A percentile compares a stretch with the other conserved stretches of the same genome.
phyloP scores from a whole-genome alignment of 257 asterid genomes.

The Solanum rostratum region DNA sequence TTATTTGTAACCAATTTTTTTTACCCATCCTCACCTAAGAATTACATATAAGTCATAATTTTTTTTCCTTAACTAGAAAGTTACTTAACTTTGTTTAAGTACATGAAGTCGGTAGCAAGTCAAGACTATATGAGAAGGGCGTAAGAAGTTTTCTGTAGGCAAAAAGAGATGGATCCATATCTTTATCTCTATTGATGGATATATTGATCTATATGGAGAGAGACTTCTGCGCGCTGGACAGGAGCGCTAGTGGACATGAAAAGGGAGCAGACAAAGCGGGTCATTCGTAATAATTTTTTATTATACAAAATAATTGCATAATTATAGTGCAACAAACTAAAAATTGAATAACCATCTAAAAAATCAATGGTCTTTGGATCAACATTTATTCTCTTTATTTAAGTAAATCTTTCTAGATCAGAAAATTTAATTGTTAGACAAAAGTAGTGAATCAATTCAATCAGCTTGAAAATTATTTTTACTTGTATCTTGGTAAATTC shows the following conservation, averaged over 20 bases:
- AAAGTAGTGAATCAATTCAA: neutral
- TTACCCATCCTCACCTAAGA: neutral
- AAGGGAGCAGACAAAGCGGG: too few species aligned
- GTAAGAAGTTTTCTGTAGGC: too few species aligned
- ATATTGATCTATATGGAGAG: too few species aligned
- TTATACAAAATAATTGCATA: too few species aligned
- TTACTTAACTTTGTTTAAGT: neutral
- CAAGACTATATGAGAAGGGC: too few species aligned
- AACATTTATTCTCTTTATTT: neutral
- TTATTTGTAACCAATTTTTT: neutral
- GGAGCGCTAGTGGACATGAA: too few species aligned
- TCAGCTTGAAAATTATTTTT: conserved; percentile 5
- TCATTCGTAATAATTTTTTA: too few species aligned
- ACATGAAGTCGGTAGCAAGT: too few species aligned
- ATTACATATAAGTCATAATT: neutral
- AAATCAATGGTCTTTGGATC: neutral
- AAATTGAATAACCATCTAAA: neutral
- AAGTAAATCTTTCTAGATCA: conserved; percentile 10
- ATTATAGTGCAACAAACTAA: neutral
- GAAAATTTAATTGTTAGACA: conserved; percentile 21
- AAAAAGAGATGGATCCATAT: too few species aligned
- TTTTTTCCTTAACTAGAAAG: neutral
- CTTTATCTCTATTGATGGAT: too few species aligned
- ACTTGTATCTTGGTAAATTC: neutral
- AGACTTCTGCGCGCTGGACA: too few species aligned